These are phyloP conservation scores for Coemansia sp. DNA, from an alignment of 192 early-diverging fungal genomes.

Conservation along the genomic window DNA sequence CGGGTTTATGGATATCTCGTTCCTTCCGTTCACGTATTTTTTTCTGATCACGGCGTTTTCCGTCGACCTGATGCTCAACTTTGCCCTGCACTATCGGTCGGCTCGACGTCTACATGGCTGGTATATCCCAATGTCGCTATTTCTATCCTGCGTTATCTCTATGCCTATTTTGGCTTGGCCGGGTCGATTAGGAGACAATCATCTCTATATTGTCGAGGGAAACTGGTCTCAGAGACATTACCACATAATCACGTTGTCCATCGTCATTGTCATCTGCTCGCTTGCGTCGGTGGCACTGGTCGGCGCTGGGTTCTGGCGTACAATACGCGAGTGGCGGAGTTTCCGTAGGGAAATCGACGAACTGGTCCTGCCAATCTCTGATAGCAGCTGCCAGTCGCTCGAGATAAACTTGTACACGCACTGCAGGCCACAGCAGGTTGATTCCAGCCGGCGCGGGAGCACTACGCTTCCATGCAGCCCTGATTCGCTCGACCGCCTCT, in stretches of 20 bases:
- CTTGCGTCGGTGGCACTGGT: conserved; percentile 48
- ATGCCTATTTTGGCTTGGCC: conserved; percentile 51
- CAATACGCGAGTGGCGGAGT: conserved; percentile 52
- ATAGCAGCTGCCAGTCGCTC: conserved; percentile 24
- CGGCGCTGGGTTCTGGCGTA: conserved; percentile 51
- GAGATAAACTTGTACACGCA: conserved; percentile 6
- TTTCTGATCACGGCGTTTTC: conserved; percentile 54
- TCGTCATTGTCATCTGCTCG: conserved; percentile 49
- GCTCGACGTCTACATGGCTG: conserved; percentile 35
- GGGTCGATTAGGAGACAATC: conserved; percentile 37
- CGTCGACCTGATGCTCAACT: conserved; percentile 51
- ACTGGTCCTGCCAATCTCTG: conserved; percentile 48
- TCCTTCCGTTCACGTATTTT: conserved; percentile 50
- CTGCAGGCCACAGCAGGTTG: not conserved
- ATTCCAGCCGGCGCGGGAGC: conserved; percentile 10
- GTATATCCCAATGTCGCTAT: conserved; percentile 43
- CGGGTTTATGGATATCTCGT: conserved; percentile 52
- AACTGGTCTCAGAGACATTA: conserved; percentile 46
- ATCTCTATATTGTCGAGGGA: conserved; percentile 52
- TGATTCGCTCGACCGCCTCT: conserved; percentile 48
- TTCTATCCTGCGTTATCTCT: conserved; percentile 29
- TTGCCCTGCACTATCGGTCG: conserved; percentile 49
- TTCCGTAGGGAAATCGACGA: conserved; percentile 44
- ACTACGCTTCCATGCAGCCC: conserved; percentile 27
- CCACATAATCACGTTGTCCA: conserved; percentile 50